Conservation (phyloP, 768 basidiomycete species). For the Auricularia sp. region DNA sequence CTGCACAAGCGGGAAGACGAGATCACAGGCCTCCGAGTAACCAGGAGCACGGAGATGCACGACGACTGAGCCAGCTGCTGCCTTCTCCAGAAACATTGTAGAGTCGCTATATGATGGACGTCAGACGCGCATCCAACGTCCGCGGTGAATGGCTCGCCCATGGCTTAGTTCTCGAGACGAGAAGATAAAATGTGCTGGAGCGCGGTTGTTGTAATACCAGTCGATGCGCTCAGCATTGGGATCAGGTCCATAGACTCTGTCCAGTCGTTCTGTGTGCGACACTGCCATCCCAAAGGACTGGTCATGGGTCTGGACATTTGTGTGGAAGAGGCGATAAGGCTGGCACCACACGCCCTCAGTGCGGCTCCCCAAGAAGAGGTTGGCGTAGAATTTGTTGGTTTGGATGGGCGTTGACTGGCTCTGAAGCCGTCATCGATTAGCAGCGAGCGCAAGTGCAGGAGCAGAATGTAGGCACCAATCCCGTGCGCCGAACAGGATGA, state of each 20-base stretch:
- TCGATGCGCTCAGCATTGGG: conserved; percentile 1
- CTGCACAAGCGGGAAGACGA: conserved; percentile 5
- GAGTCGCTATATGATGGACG: background rate
- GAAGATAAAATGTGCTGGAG: background rate
- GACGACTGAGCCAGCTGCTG: background rate
- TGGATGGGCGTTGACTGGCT: background rate
- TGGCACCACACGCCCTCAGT: conserved; percentile 2
- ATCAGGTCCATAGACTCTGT: conserved; percentile 5
- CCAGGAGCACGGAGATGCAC: background rate
- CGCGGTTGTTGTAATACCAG: conserved; percentile 3
- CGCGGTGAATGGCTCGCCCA: background rate
- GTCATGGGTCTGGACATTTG: background rate
- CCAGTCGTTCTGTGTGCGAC: background rate
- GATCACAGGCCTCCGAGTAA: background rate
- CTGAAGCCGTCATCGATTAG: background rate
- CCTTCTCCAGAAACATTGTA: background rate
- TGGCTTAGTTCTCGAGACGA: background rate
- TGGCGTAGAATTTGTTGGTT: conserved; percentile 9
- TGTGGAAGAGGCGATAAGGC: conserved; percentile 3
- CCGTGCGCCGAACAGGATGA: conserved; percentile 4
- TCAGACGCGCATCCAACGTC: no score
- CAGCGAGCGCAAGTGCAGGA: background rate
- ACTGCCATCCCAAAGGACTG: conserved; percentile 2
- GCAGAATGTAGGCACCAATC: background rate
- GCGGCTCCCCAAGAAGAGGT: conserved; percentile 3